These are phyloP conservation scores for Colletotrichum brevisporum DNA, from an alignment of 2,329 filamentous ascomycete species.

Conservation along the genomic window DNA sequence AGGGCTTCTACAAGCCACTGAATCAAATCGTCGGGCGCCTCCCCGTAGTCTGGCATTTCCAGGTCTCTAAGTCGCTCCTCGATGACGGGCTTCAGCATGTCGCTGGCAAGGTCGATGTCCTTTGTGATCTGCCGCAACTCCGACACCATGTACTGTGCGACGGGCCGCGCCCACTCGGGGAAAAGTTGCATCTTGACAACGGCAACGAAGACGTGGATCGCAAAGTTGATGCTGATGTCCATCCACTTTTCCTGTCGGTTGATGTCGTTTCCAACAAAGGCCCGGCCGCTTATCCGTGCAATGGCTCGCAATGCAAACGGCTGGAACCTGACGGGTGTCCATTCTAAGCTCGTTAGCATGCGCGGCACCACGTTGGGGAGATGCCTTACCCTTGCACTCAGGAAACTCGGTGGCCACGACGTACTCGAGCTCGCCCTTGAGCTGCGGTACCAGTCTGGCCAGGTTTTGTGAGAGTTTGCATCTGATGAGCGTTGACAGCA, in stretches of 20 bases:
- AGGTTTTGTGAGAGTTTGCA: constrained; percentile 65
- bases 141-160: constrained; percentile 61
- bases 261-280: constrained; percentile 66
- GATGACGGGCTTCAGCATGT: constrained; percentile 61
- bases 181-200: constrained; percentile 66
- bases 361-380: not conserved
- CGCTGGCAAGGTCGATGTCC: constrained; percentile 58
- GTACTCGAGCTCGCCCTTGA: constrained; percentile 63
- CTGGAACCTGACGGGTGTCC: constrained; percentile 68
- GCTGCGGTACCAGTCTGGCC: constrained; percentile 59
- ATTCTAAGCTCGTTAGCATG: constrained; percentile 56
- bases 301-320: constrained; percentile 66
- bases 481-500: constrained; percentile 59
- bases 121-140: constrained; percentile 61
- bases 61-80: constrained; percentile 60
- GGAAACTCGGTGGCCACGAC: constrained; percentile 63
- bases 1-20: constrained; percentile 61
- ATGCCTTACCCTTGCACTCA: constrained; percentile 56
- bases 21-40: constrained; percentile 57
- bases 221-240: constrained; percentile 65
- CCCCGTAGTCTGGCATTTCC: constrained; percentile 54
- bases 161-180: constrained; percentile 63
- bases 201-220: constrained; percentile 63
- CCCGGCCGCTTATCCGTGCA: constrained; percentile 66
- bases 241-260: constrained; percentile 69